Conservation (phyloP, 139 green algal genomes). For the Zygnema circumcarinatum region DNA sequence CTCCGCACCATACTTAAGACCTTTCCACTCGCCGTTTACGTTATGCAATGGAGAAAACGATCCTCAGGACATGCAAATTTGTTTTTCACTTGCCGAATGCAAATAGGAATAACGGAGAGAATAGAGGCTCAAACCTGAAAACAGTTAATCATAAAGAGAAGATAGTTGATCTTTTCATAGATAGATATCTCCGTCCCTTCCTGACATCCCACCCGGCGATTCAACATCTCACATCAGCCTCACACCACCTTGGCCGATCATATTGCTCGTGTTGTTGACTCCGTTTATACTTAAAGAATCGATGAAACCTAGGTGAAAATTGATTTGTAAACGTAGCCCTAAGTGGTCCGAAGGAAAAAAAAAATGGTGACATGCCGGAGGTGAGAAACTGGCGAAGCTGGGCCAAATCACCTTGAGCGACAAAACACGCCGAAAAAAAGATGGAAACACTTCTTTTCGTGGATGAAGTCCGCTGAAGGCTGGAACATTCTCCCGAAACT, state of each 20-base stretch:
- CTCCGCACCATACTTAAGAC: not conserved
- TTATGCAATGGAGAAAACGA: not conserved
- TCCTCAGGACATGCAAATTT: not conserved
- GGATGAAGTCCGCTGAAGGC: slow-evolving; percentile 80
- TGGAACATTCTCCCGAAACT: slow-evolving; percentile 64
- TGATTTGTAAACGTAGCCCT: too few species aligned
- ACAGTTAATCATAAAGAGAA: slow-evolving; percentile 86
- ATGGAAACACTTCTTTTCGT: slow-evolving; percentile 68
- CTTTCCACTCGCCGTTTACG: not conserved
- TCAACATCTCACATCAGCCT: not conserved
- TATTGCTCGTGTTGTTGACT: too few species aligned
- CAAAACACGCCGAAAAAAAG: slow-evolving; percentile 79
- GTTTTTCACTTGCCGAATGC: not conserved
- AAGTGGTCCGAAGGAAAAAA: too few species aligned
- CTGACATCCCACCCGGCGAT: not conserved
- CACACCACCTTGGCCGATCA: too few species aligned
- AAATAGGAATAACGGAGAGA: not conserved
- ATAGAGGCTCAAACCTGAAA: slow-evolving; percentile 76
- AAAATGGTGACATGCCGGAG: too few species aligned
- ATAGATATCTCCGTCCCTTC: slow-evolving; percentile 57
- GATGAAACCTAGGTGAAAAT: too few species aligned
- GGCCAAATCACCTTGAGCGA: slow-evolving; percentile 71
- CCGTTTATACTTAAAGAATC: too few species aligned
- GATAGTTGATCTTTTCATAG: slow-evolving; percentile 80
- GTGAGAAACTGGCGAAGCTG: too few species aligned